phyloP scores from a whole-genome alignment of 805 yeast species.

The Teunomyces gatunensis region DNA sequence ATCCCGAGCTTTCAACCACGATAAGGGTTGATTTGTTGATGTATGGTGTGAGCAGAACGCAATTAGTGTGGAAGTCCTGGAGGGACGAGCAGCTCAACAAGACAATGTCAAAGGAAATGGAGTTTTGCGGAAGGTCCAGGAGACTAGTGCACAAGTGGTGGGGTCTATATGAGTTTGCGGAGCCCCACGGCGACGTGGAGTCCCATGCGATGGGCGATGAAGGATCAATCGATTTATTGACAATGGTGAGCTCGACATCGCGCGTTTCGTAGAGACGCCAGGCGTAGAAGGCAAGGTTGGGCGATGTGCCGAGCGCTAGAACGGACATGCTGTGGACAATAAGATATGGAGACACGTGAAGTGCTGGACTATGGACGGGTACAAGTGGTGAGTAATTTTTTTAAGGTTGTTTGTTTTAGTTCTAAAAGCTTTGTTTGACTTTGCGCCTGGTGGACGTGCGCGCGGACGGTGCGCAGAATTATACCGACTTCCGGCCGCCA shows the following conservation, averaged over 20 bases:
- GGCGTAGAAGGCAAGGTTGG: conserved; percentile 57
- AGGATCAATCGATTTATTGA: conserved; percentile 27
- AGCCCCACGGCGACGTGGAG: conserved; percentile 12
- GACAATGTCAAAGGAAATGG: conserved; percentile 31
- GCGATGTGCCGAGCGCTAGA: conserved; percentile 44
- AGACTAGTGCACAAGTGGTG: conserved; percentile 11
- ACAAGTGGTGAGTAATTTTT: background rate
- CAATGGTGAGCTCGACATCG: conserved; percentile 34
- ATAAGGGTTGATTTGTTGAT: conserved; percentile 45
- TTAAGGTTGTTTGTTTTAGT: background rate
- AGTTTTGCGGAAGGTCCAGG: conserved; percentile 10
- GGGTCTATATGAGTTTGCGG: conserved; percentile 14
- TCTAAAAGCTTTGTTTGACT: background rate
- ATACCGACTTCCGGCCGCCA: background rate
- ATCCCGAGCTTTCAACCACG: conserved; percentile 68
- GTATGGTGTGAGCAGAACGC: conserved; percentile 23
- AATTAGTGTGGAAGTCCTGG: conserved; percentile 36
- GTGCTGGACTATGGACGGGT: background rate
- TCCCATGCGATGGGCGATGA: conserved; percentile 15
- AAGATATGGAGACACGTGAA: background rate
- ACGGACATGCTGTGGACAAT: background rate
- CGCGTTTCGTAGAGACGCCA: conserved; percentile 54
- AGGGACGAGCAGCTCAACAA: conserved; percentile 34
- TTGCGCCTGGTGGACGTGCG: background rate
- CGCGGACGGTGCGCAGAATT: background rate